Base-by-base conservation (phyloP, 257 asterid genomes). In the Striga asiatica region DNA sequence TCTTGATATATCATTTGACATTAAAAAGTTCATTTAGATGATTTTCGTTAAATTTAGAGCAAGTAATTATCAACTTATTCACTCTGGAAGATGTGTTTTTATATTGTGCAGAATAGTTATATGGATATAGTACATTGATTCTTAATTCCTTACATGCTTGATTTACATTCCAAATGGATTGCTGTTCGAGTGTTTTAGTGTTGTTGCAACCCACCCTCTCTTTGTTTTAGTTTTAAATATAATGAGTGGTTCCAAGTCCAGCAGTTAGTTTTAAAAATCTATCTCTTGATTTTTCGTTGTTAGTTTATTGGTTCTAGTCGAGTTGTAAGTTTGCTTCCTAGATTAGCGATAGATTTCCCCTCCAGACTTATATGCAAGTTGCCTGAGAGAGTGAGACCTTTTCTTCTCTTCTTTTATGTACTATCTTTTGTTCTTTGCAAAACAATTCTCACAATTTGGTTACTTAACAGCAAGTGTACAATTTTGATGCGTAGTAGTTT, bases 1-100 rank as follows among this genome's bases (percentile, higher is more conserved):
- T 58, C 61, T 51, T 56, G 64, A 65, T 57, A 61, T 59, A 52
- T 55, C 64, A 69, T 67, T 79, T 62, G 73, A 68, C 54, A 56
- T 20, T 19, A 9, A 55, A 47, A 61, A 42, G 20, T 62, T 54
- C 39, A 19, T 50, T 54, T 5, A 49, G 61, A 35, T 67, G 66
- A 60, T 65, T 51, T 56, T 25, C 54, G 20, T 53, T 64, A 52
- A 58, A 66, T n/a, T 50, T 24, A 9, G 46, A 24, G 67, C 54
- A n/a, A 8, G 18, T 48, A 46, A 24, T 61, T 32, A n/a, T n/a
- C n/a, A n/a, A n/a, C n/a, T n/a, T n/a, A n/a, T n/a, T n/a, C n/a
- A n/a, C n/a, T n/a, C n/a, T n/a, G n/a, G n/a, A n/a, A n/a, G n/a
- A n/a, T n/a, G n/a, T n/a, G n/a, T n/a, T n/a, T n/a, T n/a, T n/a